These are phyloP conservation scores for Chamaecyparis obtusa DNA, from an alignment of 75 land plant species.

Conservation along the genomic window DNA sequence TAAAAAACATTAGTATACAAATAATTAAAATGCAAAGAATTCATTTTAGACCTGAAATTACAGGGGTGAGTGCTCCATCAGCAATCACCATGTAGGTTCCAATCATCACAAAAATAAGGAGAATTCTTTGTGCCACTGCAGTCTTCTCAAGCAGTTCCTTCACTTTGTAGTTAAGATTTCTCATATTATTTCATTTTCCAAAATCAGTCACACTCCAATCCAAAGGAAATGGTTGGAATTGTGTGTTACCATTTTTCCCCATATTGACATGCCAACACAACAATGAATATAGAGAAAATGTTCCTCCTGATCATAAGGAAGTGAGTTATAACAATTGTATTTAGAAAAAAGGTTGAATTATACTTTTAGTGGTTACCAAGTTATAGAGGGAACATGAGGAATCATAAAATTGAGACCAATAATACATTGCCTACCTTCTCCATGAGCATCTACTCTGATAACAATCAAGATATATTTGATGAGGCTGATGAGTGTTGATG, in stretches of 20 bases:
- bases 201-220: slow-evolving; percentile 14
- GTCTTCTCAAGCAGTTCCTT: slow-evolving; percentile 27
- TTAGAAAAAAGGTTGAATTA: not conserved
- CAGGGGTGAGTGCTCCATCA: slow-evolving; percentile 70
- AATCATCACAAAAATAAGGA: slow-evolving; percentile 42
- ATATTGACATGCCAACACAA: slow-evolving; percentile 33
- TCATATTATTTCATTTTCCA: slow-evolving; percentile 2
- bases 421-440: slow-evolving; percentile 24
- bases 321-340: not conserved
- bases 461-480: slow-evolving; percentile 55
- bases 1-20: too few relatives aligned
- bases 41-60: slow-evolving; percentile 48
- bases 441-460: slow-evolving; percentile 39
- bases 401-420: too few relatives aligned
- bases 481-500: slow-evolving; percentile 39
- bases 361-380: too few relatives aligned
- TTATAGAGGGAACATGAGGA: too few relatives aligned
- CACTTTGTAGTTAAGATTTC: slow-evolving; percentile 9
- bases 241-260: slow-evolving; percentile 11
- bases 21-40: not conserved
- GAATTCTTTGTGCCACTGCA: slow-evolving; percentile 21
- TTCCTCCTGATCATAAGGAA: slow-evolving; percentile 38
- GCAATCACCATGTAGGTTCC: slow-evolving; percentile 75
- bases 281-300: slow-evolving; percentile 60
- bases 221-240: slow-evolving; percentile 8